Evolutionary conservation across 2,329 filamentous ascomycete species (phyloP).

Genomic region (Neopestalotiopsis clavispora): DNA sequence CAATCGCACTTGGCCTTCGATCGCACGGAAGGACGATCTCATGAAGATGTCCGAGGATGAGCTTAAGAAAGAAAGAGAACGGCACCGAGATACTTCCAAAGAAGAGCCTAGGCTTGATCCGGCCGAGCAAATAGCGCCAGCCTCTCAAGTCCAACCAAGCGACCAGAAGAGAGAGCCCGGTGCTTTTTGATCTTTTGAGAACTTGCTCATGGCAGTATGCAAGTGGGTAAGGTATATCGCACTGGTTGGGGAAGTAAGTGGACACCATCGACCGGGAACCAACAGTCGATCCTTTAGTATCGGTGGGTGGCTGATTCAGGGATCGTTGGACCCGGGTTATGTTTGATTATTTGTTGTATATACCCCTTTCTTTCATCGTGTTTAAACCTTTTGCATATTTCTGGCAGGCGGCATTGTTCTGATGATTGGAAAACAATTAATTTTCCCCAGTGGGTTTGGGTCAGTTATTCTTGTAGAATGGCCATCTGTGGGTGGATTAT

Average conservation of each 20-base stretch:
- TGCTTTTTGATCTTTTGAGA: neutral
- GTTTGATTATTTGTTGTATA: neutral
- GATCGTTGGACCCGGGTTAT: too few species aligned
- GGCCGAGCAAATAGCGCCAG: conserved; percentile 10
- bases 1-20: too few species aligned
- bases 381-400: neutral
- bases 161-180: conserved; percentile 8
- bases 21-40: too few species aligned
- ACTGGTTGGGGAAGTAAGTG: too few species aligned
- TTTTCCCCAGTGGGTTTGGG: neutral
- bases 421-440: neutral
- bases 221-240: too few species aligned
- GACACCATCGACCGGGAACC: neutral
- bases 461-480: too few species aligned
- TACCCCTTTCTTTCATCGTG: neutral
- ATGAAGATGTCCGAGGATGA: conserved; percentile 41
- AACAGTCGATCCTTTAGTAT: too few species aligned
- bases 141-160: conserved; percentile 2
- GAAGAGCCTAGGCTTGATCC: conserved; percentile 3
- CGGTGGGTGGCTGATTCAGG: too few species aligned
- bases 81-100: neutral
- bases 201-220: neutral
- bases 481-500: too few species aligned
- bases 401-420: neutral
- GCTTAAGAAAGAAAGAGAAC: neutral